These are phyloP conservation scores for Suillus placidus DNA, from an alignment of 768 basidiomycete genomes.

Conservation along the genomic window DNA sequence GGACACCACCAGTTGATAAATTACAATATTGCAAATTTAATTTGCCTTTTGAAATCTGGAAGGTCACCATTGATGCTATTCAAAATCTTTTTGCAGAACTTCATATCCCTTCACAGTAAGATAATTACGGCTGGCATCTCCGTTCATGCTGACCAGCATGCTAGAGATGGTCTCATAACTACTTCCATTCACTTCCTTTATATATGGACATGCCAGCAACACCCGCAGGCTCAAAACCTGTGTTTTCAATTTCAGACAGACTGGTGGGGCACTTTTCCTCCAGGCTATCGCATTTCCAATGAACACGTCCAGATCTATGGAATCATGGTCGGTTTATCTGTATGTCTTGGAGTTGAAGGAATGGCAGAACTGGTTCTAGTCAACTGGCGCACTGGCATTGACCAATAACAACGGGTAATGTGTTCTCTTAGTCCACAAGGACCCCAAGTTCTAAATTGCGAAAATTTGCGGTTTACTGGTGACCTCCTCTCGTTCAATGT, in stretches of 20 bases:
- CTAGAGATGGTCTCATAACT: slow-evolving; percentile 29
- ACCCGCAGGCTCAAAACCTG: slow-evolving; percentile 43
- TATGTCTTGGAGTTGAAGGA: slow-evolving; percentile 35
- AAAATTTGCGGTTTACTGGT: slow-evolving; percentile 22
- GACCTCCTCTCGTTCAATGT: slow-evolving; percentile 36
- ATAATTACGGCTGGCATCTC: neutral
- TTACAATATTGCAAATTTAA: slow-evolving; percentile 35
- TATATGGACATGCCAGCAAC: slow-evolving; percentile 57
- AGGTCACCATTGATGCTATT: slow-evolving; percentile 33
- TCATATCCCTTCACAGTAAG: slow-evolving; percentile 31
- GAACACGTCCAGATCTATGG: slow-evolving; percentile 34
- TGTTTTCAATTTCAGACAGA: slow-evolving; percentile 34
- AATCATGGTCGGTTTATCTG: slow-evolving; percentile 25
- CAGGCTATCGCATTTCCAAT: slow-evolving; percentile 35
- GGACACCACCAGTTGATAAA: slow-evolving; percentile 26
- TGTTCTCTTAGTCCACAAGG: neutral
- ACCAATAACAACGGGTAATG: slow-evolving; percentile 1
- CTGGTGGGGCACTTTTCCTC: slow-evolving; percentile 36
- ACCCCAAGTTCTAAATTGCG: neutral
- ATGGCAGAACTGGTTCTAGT: slow-evolving; percentile 34
- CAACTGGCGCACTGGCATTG: slow-evolving; percentile 32
- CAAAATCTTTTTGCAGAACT: slow-evolving; percentile 36
- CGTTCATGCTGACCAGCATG: neutral
- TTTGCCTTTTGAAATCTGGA: slow-evolving; percentile 37
- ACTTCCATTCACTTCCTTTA: slow-evolving; percentile 52